These are phyloP conservation scores for Fusarium citri DNA, from an alignment of 2,329 filamentous ascomycete species.

Conservation along the genomic window DNA sequence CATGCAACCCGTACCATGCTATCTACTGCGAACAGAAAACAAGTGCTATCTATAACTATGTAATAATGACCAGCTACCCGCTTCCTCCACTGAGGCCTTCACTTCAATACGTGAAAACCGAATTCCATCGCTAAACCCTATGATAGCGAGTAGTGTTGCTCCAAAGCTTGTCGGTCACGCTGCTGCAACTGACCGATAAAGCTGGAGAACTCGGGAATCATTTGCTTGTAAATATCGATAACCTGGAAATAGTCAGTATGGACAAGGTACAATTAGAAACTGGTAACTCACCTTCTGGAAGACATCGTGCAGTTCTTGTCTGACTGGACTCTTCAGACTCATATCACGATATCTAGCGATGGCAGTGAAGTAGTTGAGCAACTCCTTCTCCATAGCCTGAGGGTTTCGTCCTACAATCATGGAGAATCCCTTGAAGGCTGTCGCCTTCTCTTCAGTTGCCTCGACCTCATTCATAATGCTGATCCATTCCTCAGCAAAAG, in stretches of 20 bases:
- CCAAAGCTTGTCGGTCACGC: constrained; percentile 63
- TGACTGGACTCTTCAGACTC: constrained; percentile 68
- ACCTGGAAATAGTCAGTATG: constrained; percentile 52
- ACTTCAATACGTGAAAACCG: constrained; percentile 1
- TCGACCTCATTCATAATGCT: constrained; percentile 84
- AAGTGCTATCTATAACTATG: constrained; percentile 50
- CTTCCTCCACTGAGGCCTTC: constrained; percentile 21
- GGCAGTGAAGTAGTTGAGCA: constrained; percentile 83
- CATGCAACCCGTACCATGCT: constrained; percentile 44
- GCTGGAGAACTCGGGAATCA: constrained; percentile 69
- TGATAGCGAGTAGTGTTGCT: constrained; percentile 60
- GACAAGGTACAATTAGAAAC: neutral
- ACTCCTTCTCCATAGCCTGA: constrained; percentile 87
- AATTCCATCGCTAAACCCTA: constrained; percentile 1
- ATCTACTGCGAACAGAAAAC: constrained; percentile 41
- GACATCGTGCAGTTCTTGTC: constrained; percentile 74
- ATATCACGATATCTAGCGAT: constrained; percentile 83
- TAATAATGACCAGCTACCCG: constrained; percentile 36
- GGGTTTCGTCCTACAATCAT: constrained; percentile 87
- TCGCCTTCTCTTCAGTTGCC: constrained; percentile 92
- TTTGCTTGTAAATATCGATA: constrained; percentile 66
- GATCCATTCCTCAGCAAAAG: constrained; percentile 86
- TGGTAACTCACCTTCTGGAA: constrained; percentile 77
- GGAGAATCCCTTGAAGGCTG: constrained; percentile 91
- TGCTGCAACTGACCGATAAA: constrained; percentile 65